Conservation (phyloP, 306 rosid genomes). For the Inga oerstediana region DNA sequence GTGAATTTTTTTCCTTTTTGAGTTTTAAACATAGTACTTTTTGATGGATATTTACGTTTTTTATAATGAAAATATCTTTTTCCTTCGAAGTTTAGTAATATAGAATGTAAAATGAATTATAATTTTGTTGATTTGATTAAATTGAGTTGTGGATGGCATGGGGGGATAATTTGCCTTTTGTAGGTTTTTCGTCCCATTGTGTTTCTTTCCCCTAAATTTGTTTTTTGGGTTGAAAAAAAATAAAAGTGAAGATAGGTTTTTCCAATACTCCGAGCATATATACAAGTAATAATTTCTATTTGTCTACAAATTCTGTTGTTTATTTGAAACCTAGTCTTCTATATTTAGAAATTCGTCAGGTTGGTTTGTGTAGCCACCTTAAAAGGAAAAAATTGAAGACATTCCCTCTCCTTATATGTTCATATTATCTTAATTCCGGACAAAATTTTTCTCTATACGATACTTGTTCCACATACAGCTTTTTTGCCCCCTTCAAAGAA, state of each 20-base stretch:
- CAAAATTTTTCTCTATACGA: neutral
- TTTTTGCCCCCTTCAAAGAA: neutral
- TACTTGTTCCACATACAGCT: neutral
- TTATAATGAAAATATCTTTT: constrained; percentile 19
- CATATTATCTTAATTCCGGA: neutral
- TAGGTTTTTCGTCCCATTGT: neutral
- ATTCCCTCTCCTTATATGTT: constrained; percentile 11
- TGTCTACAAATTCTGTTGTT: neutral
- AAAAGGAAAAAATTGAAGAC: neutral
- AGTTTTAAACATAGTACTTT: neutral
- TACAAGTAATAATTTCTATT: no score
- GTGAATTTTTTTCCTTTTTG: neutral
- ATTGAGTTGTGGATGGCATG: neutral
- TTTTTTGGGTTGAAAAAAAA: neutral
- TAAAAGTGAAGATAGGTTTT: neutral
- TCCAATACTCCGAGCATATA: neutral
- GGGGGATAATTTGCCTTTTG: neutral
- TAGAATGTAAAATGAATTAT: constrained; percentile 26
- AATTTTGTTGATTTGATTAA: constrained; percentile 23
- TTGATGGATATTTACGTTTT: neutral
- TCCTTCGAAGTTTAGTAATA: constrained; percentile 7
- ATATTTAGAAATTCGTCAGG: neutral
- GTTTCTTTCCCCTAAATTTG: constrained; percentile 9
- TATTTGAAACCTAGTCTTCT: neutral
- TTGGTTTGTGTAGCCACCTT: neutral